phyloP scores from a whole-genome alignment of 257 asterid genomes.

The Plantago ovata region DNA sequence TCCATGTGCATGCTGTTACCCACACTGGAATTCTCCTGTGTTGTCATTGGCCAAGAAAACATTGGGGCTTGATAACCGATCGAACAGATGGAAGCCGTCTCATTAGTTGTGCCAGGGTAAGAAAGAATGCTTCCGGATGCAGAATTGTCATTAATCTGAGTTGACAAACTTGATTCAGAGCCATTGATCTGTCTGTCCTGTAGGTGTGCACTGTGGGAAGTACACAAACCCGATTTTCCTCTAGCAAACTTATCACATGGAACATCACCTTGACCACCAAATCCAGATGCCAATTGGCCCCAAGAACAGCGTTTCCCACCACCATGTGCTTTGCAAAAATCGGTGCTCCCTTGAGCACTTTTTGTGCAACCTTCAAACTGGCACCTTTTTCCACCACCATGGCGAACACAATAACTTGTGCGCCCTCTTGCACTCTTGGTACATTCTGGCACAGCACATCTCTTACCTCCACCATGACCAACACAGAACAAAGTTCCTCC shows the following conservation, averaged over 20 bases:
- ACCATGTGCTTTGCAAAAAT: no score
- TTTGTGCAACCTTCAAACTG: no score
- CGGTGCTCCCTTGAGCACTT: no score
- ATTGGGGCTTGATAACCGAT: constrained; percentile 18
- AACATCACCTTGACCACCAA: constrained; percentile 17
- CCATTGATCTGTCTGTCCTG: constrained; percentile 22
- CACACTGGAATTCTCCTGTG: constrained; percentile 1
- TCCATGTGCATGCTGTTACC: constrained; percentile 22
- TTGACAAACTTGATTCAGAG: constrained; percentile 12
- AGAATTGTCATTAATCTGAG: constrained; percentile 13
- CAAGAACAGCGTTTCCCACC: no score
- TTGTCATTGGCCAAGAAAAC: constrained; percentile 12
- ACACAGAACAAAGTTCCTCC: constrained; percentile 67
- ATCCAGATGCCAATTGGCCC: constrained; percentile 32
- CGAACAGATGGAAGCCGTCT: constrained; percentile 19
- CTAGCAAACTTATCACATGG: constrained; percentile 58
- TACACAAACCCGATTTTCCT: constrained; percentile 55
- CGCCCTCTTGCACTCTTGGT: no score
- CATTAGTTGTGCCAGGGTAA: constrained; percentile 5
- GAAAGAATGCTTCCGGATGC: constrained; percentile 7
- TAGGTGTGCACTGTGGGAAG: constrained; percentile 42
- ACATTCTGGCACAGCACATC: no score
- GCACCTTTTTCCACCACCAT: no score
- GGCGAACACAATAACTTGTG: no score
- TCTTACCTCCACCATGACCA: no score